Base-by-base conservation (phyloP, 1,284 basidiomycete species). In the Schizopora paradoxa region DNA sequence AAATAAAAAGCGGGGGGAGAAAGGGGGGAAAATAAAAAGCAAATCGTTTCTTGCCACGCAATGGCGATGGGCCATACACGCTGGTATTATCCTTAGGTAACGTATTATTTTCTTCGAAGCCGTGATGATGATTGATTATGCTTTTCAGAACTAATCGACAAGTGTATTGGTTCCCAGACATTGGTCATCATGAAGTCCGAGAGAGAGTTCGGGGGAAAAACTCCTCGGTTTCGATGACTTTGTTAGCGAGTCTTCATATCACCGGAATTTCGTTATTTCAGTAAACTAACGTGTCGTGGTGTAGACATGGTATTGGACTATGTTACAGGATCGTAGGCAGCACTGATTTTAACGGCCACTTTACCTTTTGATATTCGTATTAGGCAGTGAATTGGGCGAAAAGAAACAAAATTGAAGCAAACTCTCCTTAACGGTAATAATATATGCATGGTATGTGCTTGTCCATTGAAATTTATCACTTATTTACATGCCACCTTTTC, bases 151-250 rank as follows among this genome's bases (percentile, higher is more conserved):
- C 74, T 97, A 36, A 92, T 97, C 59, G 93, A 97, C 66, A 78
- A 86, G 62, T 96, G 93, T 61, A 96, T 95, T 61, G 93, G 93
- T 48, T 92, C 89, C 28, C 78, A 82, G 44, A 93, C 96, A 61
- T 94, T 91, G 90, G 93, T 97, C 56, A 81, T 97, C 64, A 95
- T 94, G 89, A 96, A 96, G 72, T 86, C 79, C 54, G 91, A 97
- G 54, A 83, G 91, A 44, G 93, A 97, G 69, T 96, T 96, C 67
- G 90, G 86, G 13, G 95, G 95, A n/a, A 98, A 84, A 2, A n/a
- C 71, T 99, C 39, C 77, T 95, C 34, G 95, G 96, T 2, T 99
- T 99, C 60, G 96, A 99, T 65, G 95, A 99, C 68, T 99, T 95
- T 65, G 95, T 99, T 65, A 99, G 95, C 98, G 66, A 80, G 95